phyloP scores from a whole-genome alignment of 169 alveolate species.

The Plasmodium gallinaceum region DNA sequence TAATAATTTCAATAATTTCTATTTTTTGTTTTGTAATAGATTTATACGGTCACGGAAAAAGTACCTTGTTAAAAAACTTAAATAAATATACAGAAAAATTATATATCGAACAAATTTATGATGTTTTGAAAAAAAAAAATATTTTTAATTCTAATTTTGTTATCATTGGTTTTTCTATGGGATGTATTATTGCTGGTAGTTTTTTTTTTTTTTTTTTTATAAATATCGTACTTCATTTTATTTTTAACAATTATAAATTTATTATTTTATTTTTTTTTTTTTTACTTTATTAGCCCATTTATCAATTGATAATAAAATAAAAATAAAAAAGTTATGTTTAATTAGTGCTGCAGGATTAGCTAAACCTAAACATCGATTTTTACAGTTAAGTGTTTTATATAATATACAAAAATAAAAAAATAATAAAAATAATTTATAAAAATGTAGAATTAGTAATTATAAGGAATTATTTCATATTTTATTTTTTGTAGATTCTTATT shows the following conservation, averaged over 20 bases:
- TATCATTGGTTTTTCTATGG: constrained; percentile 74
- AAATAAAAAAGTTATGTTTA: constrained; percentile 44
- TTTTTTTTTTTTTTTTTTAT: constrained; percentile 11
- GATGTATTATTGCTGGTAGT: constrained; percentile 72
- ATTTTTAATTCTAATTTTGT: constrained; percentile 41
- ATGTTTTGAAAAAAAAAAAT: constrained; percentile 57
- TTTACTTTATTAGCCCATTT: constrained; percentile 36
- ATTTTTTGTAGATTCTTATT: constrained; percentile 40
- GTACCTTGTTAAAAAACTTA: constrained; percentile 21
- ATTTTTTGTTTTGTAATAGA: constrained; percentile 7
- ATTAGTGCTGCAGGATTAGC: constrained; percentile 77
- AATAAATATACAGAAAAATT: constrained; percentile 63
- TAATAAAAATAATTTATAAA: background rate
- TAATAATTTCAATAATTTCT: background rate
- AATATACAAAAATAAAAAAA: background rate
- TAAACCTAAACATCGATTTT: constrained; percentile 70
- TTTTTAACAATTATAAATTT: background rate
- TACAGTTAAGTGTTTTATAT: constrained; percentile 15
- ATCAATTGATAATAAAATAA: constrained; percentile 53
- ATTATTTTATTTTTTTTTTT: constrained; percentile 8
- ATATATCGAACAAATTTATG: constrained; percentile 72
- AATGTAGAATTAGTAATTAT: background rate
- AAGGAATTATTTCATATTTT: background rate
- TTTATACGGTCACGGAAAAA: constrained; percentile 69
- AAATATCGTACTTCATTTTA: background rate